A percentile compares a stretch with the other conserved stretches of the same genome.
phyloP scores from a whole-genome alignment of 352 stramenopile species.

The Phytopythium cucurbitacearum region DNA sequence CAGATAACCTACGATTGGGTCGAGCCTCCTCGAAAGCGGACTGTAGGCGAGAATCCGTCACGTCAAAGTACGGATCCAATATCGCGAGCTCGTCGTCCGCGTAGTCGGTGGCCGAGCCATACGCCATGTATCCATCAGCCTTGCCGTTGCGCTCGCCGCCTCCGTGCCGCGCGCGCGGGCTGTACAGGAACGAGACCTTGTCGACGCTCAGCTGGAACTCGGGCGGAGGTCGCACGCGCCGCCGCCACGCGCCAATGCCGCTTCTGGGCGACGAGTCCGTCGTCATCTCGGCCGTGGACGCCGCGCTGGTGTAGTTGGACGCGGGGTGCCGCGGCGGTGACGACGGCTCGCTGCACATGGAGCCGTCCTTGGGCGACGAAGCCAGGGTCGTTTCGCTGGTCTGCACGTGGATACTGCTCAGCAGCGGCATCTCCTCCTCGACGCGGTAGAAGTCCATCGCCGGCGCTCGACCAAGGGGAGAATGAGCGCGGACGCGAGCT shows the following conservation, averaged over 20 bases:
- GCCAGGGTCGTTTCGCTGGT: background rate
- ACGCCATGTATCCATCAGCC: slow-evolving; percentile 38
- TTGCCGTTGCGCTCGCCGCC: slow-evolving; percentile 18
- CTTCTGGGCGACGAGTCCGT: background rate
- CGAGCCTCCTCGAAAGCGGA: slow-evolving; percentile 65
- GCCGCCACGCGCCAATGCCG: slow-evolving; percentile 3
- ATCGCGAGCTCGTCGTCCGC: slow-evolving; percentile 75
- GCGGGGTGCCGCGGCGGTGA: slow-evolving; percentile 1
- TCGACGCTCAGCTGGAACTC: slow-evolving; percentile 74
- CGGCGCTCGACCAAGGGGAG: background rate
- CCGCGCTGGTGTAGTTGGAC: slow-evolving; percentile 4
- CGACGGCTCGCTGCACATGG: slow-evolving; percentile 2
- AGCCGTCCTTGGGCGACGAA: slow-evolving; percentile 6
- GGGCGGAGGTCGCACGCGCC: slow-evolving; percentile 30
- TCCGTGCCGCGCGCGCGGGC: slow-evolving; percentile 24
- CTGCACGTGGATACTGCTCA: slow-evolving; percentile 10
- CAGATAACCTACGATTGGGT: slow-evolving; percentile 24
- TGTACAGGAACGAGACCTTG: slow-evolving; percentile 82
- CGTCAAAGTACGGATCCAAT: slow-evolving; percentile 84
- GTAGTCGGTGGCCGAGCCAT: slow-evolving; percentile 17
- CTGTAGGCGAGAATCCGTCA: slow-evolving; percentile 65
- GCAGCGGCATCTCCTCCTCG: slow-evolving; percentile 31
- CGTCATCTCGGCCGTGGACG: slow-evolving; percentile 4
- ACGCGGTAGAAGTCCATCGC: slow-evolving; percentile 9
- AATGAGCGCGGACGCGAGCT: too few relatives aligned